phyloP scores from a whole-genome alignment of 371 early-diverging fungal species.

The Amoeboaphelidium protococcarum region DNA sequence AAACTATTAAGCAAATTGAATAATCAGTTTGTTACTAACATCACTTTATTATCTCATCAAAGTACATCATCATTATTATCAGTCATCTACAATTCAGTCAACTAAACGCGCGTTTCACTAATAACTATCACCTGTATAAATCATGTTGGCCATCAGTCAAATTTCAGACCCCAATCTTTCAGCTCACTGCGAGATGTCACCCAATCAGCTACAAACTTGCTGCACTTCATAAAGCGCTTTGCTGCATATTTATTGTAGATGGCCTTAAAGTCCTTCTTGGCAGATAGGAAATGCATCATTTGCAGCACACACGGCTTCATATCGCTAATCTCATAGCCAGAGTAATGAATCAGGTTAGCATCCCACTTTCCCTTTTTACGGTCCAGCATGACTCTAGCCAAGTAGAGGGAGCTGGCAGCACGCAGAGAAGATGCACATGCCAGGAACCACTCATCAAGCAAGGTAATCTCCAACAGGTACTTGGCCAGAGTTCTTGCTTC shows the following conservation, averaged over 20 bases:
- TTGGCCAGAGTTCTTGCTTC: constrained; percentile 74
- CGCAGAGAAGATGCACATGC: constrained; percentile 38
- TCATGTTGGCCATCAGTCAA: background rate
- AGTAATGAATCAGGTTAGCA: constrained; percentile 30
- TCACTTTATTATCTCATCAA: too few relatives aligned
- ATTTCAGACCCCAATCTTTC: background rate
- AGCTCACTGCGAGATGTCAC: background rate
- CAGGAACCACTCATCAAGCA: constrained; percentile 61
- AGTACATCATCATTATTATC: too few relatives aligned
- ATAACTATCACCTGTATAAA: background rate
- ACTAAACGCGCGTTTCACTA: too few relatives aligned
- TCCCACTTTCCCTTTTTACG: constrained; percentile 47
- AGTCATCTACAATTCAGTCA: too few relatives aligned
- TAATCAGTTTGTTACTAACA: too few relatives aligned
- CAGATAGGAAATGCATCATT: constrained; percentile 34
- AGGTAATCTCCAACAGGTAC: constrained; percentile 82
- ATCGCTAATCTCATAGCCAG: constrained; percentile 41
- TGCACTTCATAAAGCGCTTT: constrained; percentile 32
- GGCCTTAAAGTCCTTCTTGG: constrained; percentile 23
- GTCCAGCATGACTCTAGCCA: constrained; percentile 64
- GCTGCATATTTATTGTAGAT: constrained; percentile 56
- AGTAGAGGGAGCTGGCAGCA: constrained; percentile 58
- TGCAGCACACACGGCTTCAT: constrained; percentile 25
- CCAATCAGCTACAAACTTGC: background rate
- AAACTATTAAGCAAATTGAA: too few relatives aligned